Conservation (phyloP, 169 alveolate species). For the Cryptosporidium sp. region DNA sequence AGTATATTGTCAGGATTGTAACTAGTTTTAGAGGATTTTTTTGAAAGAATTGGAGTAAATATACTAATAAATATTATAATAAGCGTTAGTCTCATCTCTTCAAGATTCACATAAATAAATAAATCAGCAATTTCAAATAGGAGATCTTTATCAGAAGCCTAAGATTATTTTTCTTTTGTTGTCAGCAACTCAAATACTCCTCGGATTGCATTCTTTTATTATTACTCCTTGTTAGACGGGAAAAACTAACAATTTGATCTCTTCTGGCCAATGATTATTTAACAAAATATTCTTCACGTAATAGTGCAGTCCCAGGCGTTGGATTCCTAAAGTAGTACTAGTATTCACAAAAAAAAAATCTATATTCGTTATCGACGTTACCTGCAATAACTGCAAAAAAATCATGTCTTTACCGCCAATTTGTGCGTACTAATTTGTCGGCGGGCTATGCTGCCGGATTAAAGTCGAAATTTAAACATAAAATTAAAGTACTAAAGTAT, state of each 20-base stretch:
- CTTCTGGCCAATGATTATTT: neutral
- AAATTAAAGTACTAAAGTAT: neutral
- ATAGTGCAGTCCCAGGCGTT: too few relatives aligned
- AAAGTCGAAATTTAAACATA: conserved; percentile 1
- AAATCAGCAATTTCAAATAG: neutral
- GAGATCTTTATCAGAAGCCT: neutral
- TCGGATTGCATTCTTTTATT: neutral
- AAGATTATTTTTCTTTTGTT: neutral
- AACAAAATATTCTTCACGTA: neutral
- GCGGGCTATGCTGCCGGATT: too few relatives aligned
- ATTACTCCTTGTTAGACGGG: neutral
- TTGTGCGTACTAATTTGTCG: neutral
- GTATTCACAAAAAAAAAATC: neutral
- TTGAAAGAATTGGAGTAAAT: conserved; percentile 2
- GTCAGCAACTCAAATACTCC: neutral
- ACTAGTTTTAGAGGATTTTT: neutral
- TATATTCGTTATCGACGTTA: neutral
- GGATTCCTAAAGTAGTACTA: too few relatives aligned
- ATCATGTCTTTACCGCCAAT: conserved; percentile 20
- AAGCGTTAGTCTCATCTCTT: neutral
- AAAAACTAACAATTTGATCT: neutral
- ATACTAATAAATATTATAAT: neutral
- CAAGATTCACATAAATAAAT: neutral
- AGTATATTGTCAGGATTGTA: conserved; percentile 20
- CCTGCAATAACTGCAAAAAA: conserved; percentile 4